Conservation (phyloP, 805 yeast species). For the Torulaspora indica region DNA sequence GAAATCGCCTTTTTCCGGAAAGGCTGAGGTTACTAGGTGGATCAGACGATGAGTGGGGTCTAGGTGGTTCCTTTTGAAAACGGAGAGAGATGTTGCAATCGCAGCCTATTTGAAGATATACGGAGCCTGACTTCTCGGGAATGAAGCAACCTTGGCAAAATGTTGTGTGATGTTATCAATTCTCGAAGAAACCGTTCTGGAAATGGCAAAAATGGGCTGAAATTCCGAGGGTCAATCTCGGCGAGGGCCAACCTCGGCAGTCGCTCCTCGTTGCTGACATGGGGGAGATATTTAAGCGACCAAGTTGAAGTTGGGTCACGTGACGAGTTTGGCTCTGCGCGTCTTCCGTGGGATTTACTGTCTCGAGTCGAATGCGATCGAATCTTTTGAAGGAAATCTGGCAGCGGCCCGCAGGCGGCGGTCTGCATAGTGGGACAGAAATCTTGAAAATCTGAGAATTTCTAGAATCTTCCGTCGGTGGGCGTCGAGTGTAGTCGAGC, state of each 20-base stretch:
- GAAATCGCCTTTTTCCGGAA: too few relatives aligned
- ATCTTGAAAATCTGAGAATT: slow-evolving; percentile 1
- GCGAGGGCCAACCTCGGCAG: neutral
- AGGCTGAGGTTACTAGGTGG: too few relatives aligned
- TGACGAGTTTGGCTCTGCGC: neutral
- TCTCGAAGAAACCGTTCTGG: neutral
- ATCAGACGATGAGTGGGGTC: too few relatives aligned
- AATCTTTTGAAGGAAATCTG: slow-evolving; percentile 1
- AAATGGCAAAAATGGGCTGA: neutral
- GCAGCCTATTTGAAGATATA: too few relatives aligned
- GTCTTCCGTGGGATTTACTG: neutral
- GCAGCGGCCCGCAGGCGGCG: neutral
- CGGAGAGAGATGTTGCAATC: too few relatives aligned
- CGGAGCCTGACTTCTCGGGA: too few relatives aligned
- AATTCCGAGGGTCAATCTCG: neutral
- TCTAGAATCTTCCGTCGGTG: slow-evolving; percentile 15
- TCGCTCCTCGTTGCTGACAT: neutral
- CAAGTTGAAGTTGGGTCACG: neutral
- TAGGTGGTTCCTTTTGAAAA: too few relatives aligned
- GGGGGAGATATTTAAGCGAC: neutral
- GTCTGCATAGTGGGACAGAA: slow-evolving; percentile 1
- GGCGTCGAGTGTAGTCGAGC: slow-evolving; percentile 4
- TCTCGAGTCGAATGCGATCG: slow-evolving; percentile 3
- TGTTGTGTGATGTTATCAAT: neutral
- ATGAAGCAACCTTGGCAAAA: too few relatives aligned